Conservation (phyloP, 1,139 yeast species). For the Saccharomyces hybrid region DNA sequence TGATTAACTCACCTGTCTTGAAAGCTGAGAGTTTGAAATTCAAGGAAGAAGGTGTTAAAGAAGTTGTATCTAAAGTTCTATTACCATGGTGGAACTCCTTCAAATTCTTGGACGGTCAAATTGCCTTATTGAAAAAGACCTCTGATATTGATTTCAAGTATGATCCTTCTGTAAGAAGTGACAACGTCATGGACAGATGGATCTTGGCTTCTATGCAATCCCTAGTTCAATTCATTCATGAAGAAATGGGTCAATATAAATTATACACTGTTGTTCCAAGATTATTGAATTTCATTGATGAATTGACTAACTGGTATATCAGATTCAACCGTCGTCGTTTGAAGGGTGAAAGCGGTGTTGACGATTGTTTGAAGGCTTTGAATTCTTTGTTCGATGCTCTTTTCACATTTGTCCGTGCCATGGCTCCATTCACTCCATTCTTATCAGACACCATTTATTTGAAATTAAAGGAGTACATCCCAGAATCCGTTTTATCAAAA, state of each 20-base stretch:
- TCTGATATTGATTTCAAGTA: slow-evolving; percentile 65
- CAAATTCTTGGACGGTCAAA: slow-evolving; percentile 94
- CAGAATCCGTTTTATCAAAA: slow-evolving; percentile 39
- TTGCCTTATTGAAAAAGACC: slow-evolving; percentile 73
- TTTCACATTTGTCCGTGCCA: slow-evolving; percentile 81
- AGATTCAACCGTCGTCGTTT: slow-evolving; percentile 96
- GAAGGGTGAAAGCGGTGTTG: slow-evolving; percentile 84
- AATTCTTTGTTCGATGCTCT: slow-evolving; percentile 88
- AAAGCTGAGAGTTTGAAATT: slow-evolving; percentile 94
- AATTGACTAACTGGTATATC: slow-evolving; percentile 97
- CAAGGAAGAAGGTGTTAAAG: slow-evolving; percentile 98
- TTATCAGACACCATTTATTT: slow-evolving; percentile 85
- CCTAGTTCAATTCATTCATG: slow-evolving; percentile 73
- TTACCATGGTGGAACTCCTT: slow-evolving; percentile 98
- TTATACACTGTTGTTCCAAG: slow-evolving; percentile 94
- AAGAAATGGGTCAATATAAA: slow-evolving; percentile 84
- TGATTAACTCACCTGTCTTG: slow-evolving; percentile 94
- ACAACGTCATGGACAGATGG: slow-evolving; percentile 97
- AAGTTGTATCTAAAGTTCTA: slow-evolving; percentile 89
- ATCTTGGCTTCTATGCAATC: slow-evolving; percentile 90
- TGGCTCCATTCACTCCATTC: slow-evolving; percentile 99
- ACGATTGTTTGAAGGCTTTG: slow-evolving; percentile 78
- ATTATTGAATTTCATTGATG: slow-evolving; percentile 79
- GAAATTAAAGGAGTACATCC: slow-evolving; percentile 57
- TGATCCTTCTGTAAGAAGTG: slow-evolving; percentile 55